Base-by-base conservation (phyloP, 1,139 yeast genomes). In the Kodamaea plutei region DNA sequence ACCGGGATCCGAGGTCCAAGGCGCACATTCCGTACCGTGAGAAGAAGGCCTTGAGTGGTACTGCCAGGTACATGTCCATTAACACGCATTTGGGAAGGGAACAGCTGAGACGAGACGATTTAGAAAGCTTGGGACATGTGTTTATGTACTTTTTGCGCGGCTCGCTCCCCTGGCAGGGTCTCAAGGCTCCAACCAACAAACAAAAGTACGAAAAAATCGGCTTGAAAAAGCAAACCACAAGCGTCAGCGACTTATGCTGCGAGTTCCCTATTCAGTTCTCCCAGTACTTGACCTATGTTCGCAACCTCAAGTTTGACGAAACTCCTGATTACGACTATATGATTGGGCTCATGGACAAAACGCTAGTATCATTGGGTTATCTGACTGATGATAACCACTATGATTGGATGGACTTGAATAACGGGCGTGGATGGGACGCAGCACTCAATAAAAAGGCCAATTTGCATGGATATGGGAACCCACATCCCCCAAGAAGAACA, bases 381-480 rank as follows among this genome's bases (percentile, higher is more conserved):
- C 45, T 44, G 23, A 46, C 50, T 10, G 77, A 73, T 23, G 88
- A 80, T 53, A 83, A 79, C 11, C 81, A 79, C 48, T 83, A 80
- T 48, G 93, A 83, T 53, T 83, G 93, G 93, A 81, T 82, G 89
- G 79, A 79, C 45, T 61, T 83, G 44, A 83, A 83, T 48, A 79
- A 79, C 28, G 93, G 93, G 32, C 73, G 75, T 50, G 93, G 93
- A 24, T 83, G 91, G 91, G 93, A 83, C 58, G 75, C 83, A 16
- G 64, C 83, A 5, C 74, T 82, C 41, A 83, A 82, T 53, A 83
- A 81, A 52, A 83, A 82, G 54, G 87, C 91, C 35, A 83, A 83
- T 46, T 58, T 83, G 38, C 91, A 83, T 56, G 93, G 93, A 8
- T 83, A 83, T 52, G 85, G 85, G 4, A 78, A 78, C 44, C 84